These are phyloP conservation scores for Marasmius oreades DNA, from an alignment of 1,284 basidiomycete species.

Conservation along the genomic window DNA sequence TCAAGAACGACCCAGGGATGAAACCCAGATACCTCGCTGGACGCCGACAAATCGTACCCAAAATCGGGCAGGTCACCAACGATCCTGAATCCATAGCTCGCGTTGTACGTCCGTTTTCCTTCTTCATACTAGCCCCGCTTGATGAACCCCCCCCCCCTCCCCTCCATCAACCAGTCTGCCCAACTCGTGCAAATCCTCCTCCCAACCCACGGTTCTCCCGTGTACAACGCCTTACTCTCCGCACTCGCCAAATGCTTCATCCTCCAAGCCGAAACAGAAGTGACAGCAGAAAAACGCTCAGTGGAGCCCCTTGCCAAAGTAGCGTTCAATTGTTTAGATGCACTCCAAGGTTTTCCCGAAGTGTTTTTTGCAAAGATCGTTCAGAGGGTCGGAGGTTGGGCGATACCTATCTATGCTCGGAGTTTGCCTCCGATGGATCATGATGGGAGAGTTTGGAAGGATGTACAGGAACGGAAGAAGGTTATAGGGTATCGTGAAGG, in stretches of 20 bases:
- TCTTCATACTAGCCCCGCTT: too few species aligned
- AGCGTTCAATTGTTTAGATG: constrained; percentile 64
- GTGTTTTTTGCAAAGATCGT: constrained; percentile 85
- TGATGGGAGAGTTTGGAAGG: constrained; percentile 42
- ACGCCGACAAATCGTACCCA: constrained; percentile 86
- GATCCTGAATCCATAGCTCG: constrained; percentile 65
- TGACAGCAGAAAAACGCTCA: constrained; percentile 82
- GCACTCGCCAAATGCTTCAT: constrained; percentile 88
- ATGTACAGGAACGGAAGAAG: constrained; percentile 59
- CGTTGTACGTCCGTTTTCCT: constrained; percentile 76
- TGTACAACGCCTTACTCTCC: constrained; percentile 79
- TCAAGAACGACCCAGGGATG: constrained; percentile 61
- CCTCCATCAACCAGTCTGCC: constrained; percentile 24
- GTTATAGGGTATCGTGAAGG: constrained; percentile 62
- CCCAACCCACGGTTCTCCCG: constrained; percentile 41
- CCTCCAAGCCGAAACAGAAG: constrained; percentile 92
- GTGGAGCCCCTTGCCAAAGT: constrained; percentile 84
- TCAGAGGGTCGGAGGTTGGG: constrained; percentile 76
- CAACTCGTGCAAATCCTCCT: constrained; percentile 66
- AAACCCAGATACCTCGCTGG: constrained; percentile 59
- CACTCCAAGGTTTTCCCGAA: constrained; percentile 58
- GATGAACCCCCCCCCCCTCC: constrained; percentile 1
- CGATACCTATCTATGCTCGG: constrained; percentile 46
- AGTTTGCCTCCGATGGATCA: constrained; percentile 45
- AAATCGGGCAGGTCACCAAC: constrained; percentile 90